Percentiles rank a stretch among this genome's conserved stretches.
Evolutionary conservation across 805 yeast genomes (phyloP).

Genomic region (Cyberlindnera americana): DNA sequence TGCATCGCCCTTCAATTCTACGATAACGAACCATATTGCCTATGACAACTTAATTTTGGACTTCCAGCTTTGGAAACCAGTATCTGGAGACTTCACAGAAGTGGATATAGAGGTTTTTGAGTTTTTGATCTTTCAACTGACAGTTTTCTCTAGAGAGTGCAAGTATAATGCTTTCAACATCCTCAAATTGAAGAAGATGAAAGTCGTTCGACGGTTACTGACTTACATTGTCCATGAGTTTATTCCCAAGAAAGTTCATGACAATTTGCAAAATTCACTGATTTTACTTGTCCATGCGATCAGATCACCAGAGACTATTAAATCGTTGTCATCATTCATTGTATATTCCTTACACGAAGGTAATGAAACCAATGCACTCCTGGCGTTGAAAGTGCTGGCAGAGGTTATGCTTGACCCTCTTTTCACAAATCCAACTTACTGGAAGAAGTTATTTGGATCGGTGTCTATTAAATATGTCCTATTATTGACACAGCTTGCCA

Average conservation of each 20-base stretch:
- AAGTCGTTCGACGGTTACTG: constrained; percentile 35
- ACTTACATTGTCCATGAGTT: constrained; percentile 27
- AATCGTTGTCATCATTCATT: constrained; percentile 48
- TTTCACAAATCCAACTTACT: constrained; percentile 39
- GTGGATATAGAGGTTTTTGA: constrained; percentile 43
- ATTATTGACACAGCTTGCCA: constrained; percentile 42
- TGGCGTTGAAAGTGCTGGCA: constrained; percentile 31
- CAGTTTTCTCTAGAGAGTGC: constrained; percentile 51
- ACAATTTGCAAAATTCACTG: constrained; percentile 38
- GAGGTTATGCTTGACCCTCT: constrained; percentile 34
- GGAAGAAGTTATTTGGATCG: constrained; percentile 46
- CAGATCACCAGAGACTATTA: constrained; percentile 51
- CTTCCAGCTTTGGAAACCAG: constrained; percentile 53
- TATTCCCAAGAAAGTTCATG: constrained; percentile 36
- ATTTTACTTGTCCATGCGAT: constrained; percentile 41
- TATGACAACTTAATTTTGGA: constrained; percentile 61
- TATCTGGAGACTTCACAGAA: constrained; percentile 13
- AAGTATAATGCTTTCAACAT: constrained; percentile 49
- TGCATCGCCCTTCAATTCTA: constrained; percentile 48
- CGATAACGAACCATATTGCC: constrained; percentile 51
- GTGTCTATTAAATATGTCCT: constrained; percentile 68
- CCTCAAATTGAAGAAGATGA: constrained; percentile 50
- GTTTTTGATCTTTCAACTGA: constrained; percentile 54
- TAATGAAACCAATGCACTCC: constrained; percentile 23
- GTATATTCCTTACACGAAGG: constrained; percentile 43